These are phyloP conservation scores for Dimargaris cristalligena DNA, from an alignment of 192 early-diverging fungal species.

Conservation along the genomic window DNA sequence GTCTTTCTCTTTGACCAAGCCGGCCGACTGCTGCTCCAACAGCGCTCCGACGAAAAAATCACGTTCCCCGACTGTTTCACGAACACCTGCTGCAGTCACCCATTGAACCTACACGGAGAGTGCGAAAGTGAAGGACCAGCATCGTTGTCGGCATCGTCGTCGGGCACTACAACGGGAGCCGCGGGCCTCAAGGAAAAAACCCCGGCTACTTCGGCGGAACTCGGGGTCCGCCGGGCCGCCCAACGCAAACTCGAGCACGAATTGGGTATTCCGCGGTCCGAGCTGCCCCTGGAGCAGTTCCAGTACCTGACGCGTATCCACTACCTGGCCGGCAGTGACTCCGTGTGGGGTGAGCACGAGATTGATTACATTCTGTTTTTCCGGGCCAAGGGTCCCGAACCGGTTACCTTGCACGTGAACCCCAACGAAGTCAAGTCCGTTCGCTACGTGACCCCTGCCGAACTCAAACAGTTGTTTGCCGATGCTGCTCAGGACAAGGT, in stretches of 20 bases:
- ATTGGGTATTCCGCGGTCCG: conserved; percentile 63
- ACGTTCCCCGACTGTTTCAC: conserved; percentile 95
- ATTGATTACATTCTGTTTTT: conserved; percentile 92
- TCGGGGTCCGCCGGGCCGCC: conserved; percentile 75
- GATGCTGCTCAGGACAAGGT: conserved; percentile 21
- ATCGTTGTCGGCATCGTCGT: too few species aligned
- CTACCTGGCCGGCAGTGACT: conserved; percentile 88
- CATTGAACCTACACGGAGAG: conserved; percentile 62
- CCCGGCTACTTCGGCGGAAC: conserved; percentile 59
- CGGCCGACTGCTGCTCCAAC: conserved; percentile 79
- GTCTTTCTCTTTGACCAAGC: conserved; percentile 88
- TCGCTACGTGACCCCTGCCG: conserved; percentile 66
- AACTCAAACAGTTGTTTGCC: conserved; percentile 58
- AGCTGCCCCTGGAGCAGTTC: conserved; percentile 72
- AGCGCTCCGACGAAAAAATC: conserved; percentile 91
- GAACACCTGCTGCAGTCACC: conserved; percentile 98
- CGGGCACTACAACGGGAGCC: too few species aligned
- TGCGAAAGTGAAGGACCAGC: conserved; percentile 62
- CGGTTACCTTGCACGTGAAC: conserved; percentile 60
- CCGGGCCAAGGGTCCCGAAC: conserved; percentile 28
- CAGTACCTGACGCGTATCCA: conserved; percentile 88
- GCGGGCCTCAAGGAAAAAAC: too few species aligned
- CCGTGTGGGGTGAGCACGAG: conserved; percentile 98
- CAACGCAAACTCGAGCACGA: conserved; percentile 92
- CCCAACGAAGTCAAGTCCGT: conserved; percentile 79